A percentile compares a stretch with the other conserved stretches of the same genome.
These are phyloP conservation scores for Verticillium klebahnii DNA, from an alignment of 2,329 filamentous ascomycete genomes.

Conservation along the genomic window DNA sequence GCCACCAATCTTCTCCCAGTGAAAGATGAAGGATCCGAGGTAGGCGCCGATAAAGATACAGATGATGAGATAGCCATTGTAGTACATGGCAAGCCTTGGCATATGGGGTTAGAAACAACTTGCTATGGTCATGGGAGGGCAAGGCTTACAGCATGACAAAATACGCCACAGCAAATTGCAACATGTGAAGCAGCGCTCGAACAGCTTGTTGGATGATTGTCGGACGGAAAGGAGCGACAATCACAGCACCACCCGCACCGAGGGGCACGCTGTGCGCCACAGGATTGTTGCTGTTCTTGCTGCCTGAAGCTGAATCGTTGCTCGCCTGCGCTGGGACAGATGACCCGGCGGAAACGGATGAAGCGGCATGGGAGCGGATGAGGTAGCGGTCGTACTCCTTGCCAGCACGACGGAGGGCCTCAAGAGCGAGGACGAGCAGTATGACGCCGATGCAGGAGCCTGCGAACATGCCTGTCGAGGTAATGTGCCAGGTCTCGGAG, in stretches of 20 bases:
- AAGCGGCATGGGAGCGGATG: slow-evolving; percentile 39
- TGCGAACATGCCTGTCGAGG: slow-evolving; percentile 66
- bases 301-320: not conserved
- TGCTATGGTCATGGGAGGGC: not conserved
- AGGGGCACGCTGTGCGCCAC: not conserved
- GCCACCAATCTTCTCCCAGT: slow-evolving; percentile 51
- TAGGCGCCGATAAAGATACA: slow-evolving; percentile 75
- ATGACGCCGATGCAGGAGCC: slow-evolving; percentile 76
- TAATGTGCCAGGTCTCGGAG: slow-evolving; percentile 64
- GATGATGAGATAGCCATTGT: slow-evolving; percentile 72
- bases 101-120: slow-evolving; percentile 1
- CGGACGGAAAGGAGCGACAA: slow-evolving; percentile 43
- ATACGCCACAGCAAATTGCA: slow-evolving; percentile 72
- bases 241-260: not conserved
- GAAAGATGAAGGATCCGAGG: slow-evolving; percentile 67
- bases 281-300: slow-evolving; percentile 1
- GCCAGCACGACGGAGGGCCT: slow-evolving; percentile 63
- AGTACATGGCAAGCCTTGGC: slow-evolving; percentile 49
- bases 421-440: slow-evolving; percentile 67
- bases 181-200: slow-evolving; percentile 62
- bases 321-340: slow-evolving; percentile 3
- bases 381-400: slow-evolving; percentile 70
- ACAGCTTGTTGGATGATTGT: slow-evolving; percentile 61
- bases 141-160: slow-evolving; percentile 63
- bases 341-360: slow-evolving; percentile 6